A percentile compares a stretch with the other conserved stretches of the same genome.
These are phyloP conservation scores for Haplosporangium sp. DNA, from an alignment of 371 early-diverging fungal species.

Conservation along the genomic window DNA sequence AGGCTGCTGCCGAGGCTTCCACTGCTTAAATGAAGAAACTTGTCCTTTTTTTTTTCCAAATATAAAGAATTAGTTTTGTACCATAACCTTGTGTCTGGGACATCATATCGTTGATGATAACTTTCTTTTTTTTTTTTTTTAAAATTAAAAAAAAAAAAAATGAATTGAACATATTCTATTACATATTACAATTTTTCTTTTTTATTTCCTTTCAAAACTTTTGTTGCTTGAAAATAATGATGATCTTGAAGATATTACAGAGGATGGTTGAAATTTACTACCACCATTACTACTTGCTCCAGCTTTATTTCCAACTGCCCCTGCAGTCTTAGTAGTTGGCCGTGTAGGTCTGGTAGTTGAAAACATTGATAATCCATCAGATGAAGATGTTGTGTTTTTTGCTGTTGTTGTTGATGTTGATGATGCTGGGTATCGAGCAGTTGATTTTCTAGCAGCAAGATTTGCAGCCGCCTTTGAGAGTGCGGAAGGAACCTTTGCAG, in stretches of 20 bases:
- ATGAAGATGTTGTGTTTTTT: not conserved
- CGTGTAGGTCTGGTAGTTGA: not conserved
- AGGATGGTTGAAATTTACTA: not conserved
- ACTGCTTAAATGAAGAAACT: slow-evolving; percentile 19
- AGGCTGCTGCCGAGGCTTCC: slow-evolving; percentile 28
- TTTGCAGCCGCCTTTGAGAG: slow-evolving; percentile 27
- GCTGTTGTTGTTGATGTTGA: not conserved
- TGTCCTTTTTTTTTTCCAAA: not conserved
- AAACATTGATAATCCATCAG: not conserved
- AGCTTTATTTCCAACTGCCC: not conserved
- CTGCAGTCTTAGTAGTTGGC: not conserved
- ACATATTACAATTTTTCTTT: not conserved
- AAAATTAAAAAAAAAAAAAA: slow-evolving; percentile 10
- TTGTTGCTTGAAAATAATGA: not conserved
- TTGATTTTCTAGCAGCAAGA: slow-evolving; percentile 26
- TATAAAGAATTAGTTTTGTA: not conserved
- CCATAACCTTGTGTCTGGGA: not conserved
- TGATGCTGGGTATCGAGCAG: slow-evolving; percentile 8
- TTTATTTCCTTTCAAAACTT: not conserved
- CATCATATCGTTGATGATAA: not conserved
- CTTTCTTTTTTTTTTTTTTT: not conserved
- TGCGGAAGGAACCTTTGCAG: slow-evolving; percentile 27
- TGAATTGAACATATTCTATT: no score
- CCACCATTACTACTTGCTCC: not conserved
- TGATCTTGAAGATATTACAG: not conserved